Evolutionary conservation across 225 moss, liverwort and hornwort species (phyloP).

Genomic region (Physcomitrium patens): DNA sequence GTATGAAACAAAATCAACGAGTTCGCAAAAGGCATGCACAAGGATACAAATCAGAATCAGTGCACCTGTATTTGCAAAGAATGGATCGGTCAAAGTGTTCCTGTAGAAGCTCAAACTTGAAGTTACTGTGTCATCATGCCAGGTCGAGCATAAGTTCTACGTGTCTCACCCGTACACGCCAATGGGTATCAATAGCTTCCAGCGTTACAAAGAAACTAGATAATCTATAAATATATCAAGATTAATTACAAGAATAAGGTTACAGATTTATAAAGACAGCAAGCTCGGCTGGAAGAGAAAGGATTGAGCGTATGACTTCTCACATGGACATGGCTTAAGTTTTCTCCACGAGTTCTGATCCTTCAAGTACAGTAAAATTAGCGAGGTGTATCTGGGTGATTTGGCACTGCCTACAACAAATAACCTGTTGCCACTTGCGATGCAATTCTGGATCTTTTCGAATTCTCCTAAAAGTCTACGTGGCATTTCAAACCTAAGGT

Average conservation of each 20-base stretch:
- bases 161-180: conserved; percentile 19
- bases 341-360: conserved; percentile 47
- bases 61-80: conserved; percentile 47
- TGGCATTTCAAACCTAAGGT: conserved; percentile 53
- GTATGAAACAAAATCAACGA: conserved; percentile 17
- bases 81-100: conserved; percentile 34
- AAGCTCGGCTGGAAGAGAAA: conserved; percentile 62
- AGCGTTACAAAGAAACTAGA: conserved; percentile 23
- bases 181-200: not conserved
- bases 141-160: conserved; percentile 48
- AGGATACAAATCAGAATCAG: conserved; percentile 23
- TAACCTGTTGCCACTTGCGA: conserved; percentile 48
- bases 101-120: conserved; percentile 47
- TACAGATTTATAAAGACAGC: conserved; percentile 50
- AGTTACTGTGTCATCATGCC: conserved; percentile 50
- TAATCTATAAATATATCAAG: conserved; percentile 35
- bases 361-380: conserved; percentile 43
- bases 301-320: conserved; percentile 45
- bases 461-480: conserved; percentile 42
- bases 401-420: conserved; percentile 55
- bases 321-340: conserved; percentile 50
- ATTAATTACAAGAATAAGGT: not conserved
- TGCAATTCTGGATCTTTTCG: conserved; percentile 58
- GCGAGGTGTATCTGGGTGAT: conserved; percentile 42
- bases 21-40: conserved; percentile 6